Evolutionary conservation across 306 rosid species (phyloP), one percentile per base, ranked within the genome.

Genomic region (Quercus glauca): DNA sequence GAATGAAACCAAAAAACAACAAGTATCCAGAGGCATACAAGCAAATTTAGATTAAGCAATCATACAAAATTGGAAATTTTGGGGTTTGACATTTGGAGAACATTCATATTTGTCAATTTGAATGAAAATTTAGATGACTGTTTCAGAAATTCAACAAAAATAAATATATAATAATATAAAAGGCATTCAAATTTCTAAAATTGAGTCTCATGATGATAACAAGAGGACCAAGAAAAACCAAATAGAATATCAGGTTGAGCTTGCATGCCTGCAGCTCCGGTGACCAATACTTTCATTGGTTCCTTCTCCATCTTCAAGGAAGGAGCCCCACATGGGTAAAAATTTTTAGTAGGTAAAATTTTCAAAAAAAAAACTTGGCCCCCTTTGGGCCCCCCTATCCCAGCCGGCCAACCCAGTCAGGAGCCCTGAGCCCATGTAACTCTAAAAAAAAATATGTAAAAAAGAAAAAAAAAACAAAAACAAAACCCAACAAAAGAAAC

Each of bases 251-350:
- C 14, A 56, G 63, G 76, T 72, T 3, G 81, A 29, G 31, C 0
- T 29, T 37, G 29, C 93, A 80, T 92, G 94, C 97, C 95, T 90
- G 92, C 88, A 79, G 97, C 95, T 31, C 96, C 95, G 2, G 95
- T 91, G 86, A 94, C 90, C 84, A 94, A 88, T 2, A 94, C 89
- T 0, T 60, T 89, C 53, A 94, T 52, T 2, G 98, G 97, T 69
- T 94, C 93, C 85, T 88, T 92, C 74, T 91, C 90, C 58, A 65
- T 55, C 45, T 59, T 78, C 45, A 88, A n/a, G n/a, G n/a, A n/a
- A 77, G 82, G 92, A 92, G 78, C 90, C 81, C 84, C 87, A 89
- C 97, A 94, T n/a, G n/a, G n/a, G n/a, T n/a, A n/a, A n/a, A n/a
- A n/a, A n/a, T n/a, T n/a, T n/a, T n/a, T n/a, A n/a, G n/a, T n/a